phyloP scores from a whole-genome alignment of 208 protist species.

The Wallacemonas sp. region DNA sequence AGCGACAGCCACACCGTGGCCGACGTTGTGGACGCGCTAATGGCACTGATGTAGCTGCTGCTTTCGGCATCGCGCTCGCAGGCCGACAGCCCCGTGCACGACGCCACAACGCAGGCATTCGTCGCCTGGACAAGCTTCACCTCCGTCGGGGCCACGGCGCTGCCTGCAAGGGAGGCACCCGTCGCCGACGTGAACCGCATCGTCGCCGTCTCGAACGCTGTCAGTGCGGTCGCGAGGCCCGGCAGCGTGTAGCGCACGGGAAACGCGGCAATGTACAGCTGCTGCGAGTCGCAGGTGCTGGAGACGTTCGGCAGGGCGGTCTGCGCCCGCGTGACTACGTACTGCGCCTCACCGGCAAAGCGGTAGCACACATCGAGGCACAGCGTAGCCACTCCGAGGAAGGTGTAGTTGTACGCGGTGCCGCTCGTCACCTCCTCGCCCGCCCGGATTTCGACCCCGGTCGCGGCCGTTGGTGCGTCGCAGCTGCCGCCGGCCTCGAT shows the following conservation, averaged over 20 bases:
- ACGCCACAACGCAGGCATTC: slow-evolving; percentile 53
- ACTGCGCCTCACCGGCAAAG: slow-evolving; percentile 33
- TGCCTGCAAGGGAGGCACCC: slow-evolving; percentile 26
- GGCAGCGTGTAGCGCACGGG: slow-evolving; percentile 54
- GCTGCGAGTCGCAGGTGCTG: slow-evolving; percentile 37
- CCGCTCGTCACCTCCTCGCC: slow-evolving; percentile 41
- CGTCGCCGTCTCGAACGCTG: slow-evolving; percentile 59
- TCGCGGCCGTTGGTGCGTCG: slow-evolving; percentile 14
- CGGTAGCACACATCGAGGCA: slow-evolving; percentile 83
- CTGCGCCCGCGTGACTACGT: slow-evolving; percentile 49
- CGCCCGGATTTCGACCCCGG: slow-evolving; percentile 35
- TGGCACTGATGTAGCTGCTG: slow-evolving; percentile 52
- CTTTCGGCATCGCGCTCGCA: slow-evolving; percentile 38
- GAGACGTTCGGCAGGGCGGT: slow-evolving; percentile 19
- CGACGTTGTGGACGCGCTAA: slow-evolving; percentile 23
- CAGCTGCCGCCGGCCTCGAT: slow-evolving; percentile 38
- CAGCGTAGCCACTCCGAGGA: slow-evolving; percentile 55
- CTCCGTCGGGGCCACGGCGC: slow-evolving; percentile 23
- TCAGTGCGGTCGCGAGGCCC: slow-evolving; percentile 25
- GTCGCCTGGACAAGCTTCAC: slow-evolving; percentile 65
- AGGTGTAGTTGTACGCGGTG: slow-evolving; percentile 52
- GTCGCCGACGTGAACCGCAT: slow-evolving; percentile 43
- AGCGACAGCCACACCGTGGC: slow-evolving; percentile 25
- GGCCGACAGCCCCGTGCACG: slow-evolving; percentile 47
- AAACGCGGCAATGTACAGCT: slow-evolving; percentile 72